A percentile compares a stretch with the other conserved stretches of the same genome.
These are phyloP conservation scores for Pseudoscleropodium purum DNA, from an alignment of 225 moss, liverwort and hornwort genomes.

Conservation along the genomic window DNA sequence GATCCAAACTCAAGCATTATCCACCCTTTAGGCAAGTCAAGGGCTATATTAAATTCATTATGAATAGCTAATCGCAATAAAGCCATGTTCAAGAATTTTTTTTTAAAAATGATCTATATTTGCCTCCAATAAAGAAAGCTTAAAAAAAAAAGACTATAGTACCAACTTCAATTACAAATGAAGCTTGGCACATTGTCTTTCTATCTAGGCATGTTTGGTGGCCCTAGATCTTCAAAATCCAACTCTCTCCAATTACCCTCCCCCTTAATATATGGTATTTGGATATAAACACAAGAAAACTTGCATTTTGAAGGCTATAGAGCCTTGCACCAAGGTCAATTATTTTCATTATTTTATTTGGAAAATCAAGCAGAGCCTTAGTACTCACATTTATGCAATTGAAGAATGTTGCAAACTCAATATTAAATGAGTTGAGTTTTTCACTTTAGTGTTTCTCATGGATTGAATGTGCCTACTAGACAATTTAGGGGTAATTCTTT, in stretches of 20 bases:
- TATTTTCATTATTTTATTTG: too few species aligned
- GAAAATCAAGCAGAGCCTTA: too few species aligned
- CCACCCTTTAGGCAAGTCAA: accelerated
- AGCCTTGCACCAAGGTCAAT: too few species aligned
- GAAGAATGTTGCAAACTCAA: too few species aligned
- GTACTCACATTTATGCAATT: too few species aligned
- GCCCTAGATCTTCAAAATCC: not conserved
- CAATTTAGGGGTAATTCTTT: too few species aligned
- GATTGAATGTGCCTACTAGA: accelerated
- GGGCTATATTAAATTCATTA: not conserved
- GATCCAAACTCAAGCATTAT: not conserved
- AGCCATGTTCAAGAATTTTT: not conserved
- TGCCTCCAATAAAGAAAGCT: not conserved
- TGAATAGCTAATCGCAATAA: accelerated
- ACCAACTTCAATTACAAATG: not conserved
- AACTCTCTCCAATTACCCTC: not conserved
- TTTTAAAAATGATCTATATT: not conserved
- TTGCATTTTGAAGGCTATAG: too few species aligned
- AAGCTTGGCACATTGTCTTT: not conserved
- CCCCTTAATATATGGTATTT: not conserved
- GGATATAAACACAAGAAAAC: not conserved
- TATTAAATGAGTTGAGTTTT: not conserved
- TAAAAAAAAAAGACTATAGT: accelerated
- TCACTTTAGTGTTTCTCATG: accelerated
- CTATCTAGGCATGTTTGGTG: accelerated